Percentiles rank a stretch among this genome's conserved stretches.
phyloP scores from a whole-genome alignment of 768 basidiomycete species.

The Sarcodon sp. region DNA sequence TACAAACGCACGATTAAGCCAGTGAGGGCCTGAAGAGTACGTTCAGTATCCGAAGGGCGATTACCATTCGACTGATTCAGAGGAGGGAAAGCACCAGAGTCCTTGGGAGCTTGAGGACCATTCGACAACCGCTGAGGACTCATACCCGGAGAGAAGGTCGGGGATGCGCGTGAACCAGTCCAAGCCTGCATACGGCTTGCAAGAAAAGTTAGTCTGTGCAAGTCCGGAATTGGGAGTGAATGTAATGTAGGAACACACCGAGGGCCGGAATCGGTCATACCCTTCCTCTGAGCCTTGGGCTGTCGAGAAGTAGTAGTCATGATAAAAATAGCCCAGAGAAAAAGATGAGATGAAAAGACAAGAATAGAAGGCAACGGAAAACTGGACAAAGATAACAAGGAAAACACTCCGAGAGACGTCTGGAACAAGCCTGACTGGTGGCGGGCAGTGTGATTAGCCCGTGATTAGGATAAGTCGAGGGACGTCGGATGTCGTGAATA shows the following conservation, averaged over 20 bases:
- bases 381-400: not conserved
- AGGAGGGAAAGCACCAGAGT: conserved; percentile 14
- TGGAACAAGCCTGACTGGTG: too few relatives aligned
- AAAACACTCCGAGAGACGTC: not conserved
- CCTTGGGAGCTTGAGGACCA: conserved; percentile 17
- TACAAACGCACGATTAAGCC: conserved; percentile 53
- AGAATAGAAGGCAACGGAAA: not conserved
- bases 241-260: conserved; percentile 28
- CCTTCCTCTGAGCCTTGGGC: conserved; percentile 52
- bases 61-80: conserved; percentile 27
- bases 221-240: conserved; percentile 6
- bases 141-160: conserved; percentile 49
- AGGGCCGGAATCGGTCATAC: conserved; percentile 36
- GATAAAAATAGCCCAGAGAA: conserved; percentile 10
- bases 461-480: too few relatives aligned
- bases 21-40: conserved; percentile 48
- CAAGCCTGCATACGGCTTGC: conserved; percentile 40
- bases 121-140: conserved; percentile 28
- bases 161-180: conserved; percentile 55
- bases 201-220: conserved; percentile 2
- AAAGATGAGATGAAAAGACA: conserved; percentile 6
- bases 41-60: conserved; percentile 23
- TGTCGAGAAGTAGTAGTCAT: conserved; percentile 61
- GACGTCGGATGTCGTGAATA: too few relatives aligned
- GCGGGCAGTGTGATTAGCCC: too few relatives aligned